Evolutionary conservation across 2,329 filamentous ascomycete species (phyloP), one percentile per base, ranked within the genome.

Genomic region (Lasiodiplodia gonubiensis): DNA sequence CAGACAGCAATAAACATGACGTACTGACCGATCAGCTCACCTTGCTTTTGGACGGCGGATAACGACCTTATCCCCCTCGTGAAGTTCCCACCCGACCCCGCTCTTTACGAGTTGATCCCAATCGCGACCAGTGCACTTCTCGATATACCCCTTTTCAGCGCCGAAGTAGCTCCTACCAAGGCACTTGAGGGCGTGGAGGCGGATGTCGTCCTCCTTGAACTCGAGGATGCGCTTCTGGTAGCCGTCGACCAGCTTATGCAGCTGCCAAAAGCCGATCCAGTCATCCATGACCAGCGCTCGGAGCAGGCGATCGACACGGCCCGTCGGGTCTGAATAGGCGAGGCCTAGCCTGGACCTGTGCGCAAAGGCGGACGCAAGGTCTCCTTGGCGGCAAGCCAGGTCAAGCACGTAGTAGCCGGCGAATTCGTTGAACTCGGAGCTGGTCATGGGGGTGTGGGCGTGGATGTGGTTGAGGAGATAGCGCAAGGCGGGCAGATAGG

Each of bases 401-500:
- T 99, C 95, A 30, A 99, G 86, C 59, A 97, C 88, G 30, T 93
- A 85, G 74, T 97, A 97, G 37, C 88, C 87, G 2, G 89, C 87
- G 63, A 96, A 90, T 73, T 98, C 95, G 59, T 89, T 87, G 4
- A 93, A 80, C 75, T 97, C 93, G 6, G 90, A 83, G 2, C 84
- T 82, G 0, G 90, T 88, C 23, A 98, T 86, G 4, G 89, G 89
- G 60, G 89, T 86, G 2, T 83, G 78, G 0, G 85, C 83, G 72
- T 96, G 91, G 69, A 98, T 89, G 8, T 82, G 80, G 53, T 89
- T 86, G 14, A 99, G 83, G 2, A 97, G 86, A 73, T 97, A 89
- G 48, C 91, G 86, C 25, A 98, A 87, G 1, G 94, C 93, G 0
- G 94, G 93, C 70, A 94, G 90, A 78, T 98, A 99, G 1, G 93